These are phyloP conservation scores for Colletotrichum somersetense DNA, from an alignment of 2,329 filamentous ascomycete genomes.

Conservation along the genomic window DNA sequence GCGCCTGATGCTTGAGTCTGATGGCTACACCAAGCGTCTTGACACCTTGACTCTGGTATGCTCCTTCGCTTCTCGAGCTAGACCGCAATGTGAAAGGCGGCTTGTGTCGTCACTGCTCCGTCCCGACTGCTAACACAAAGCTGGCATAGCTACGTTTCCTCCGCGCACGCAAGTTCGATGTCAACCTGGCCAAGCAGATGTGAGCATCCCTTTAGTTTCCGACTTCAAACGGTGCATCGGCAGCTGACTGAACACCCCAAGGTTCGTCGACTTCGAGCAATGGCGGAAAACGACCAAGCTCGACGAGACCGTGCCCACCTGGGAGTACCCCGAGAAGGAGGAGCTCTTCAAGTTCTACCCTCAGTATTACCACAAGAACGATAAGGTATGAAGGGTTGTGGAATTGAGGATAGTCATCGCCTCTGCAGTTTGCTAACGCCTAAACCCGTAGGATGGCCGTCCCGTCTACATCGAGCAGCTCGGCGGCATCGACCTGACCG, in stretches of 20 bases:
- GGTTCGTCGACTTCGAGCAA: conserved; percentile 91
- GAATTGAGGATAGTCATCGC: neutral
- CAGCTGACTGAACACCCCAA: conserved; percentile 53
- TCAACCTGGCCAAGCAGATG: conserved; percentile 87
- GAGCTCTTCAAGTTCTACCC: conserved; percentile 92
- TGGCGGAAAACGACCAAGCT: conserved; percentile 92
- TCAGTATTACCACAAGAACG: conserved; percentile 98
- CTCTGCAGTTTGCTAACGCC: conserved; percentile 8
- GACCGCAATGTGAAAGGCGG: conserved; percentile 7
- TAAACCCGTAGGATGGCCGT: conserved; percentile 80
- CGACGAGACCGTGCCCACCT: conserved; percentile 82
- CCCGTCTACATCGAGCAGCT: conserved; percentile 98
- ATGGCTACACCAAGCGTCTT: conserved; percentile 84
- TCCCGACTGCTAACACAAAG: conserved; percentile 37
- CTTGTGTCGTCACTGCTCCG: conserved; percentile 1
- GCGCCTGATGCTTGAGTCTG: conserved; percentile 84
- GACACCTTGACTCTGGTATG: conserved; percentile 92
- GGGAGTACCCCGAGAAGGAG: conserved; percentile 88
- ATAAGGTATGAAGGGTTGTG: conserved; percentile 68
- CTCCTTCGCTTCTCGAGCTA: conserved; percentile 24
- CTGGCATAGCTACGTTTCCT: conserved; percentile 81
- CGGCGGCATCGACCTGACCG: conserved; percentile 89
- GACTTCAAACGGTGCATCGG: neutral
- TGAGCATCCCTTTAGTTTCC: conserved; percentile 55
- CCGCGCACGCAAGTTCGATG: conserved; percentile 94